Percentiles rank a stretch among this genome's conserved stretches.
These are phyloP conservation scores for Hemisphaericaspora subhashii DNA, from an alignment of 1,139 yeast species.

Conservation along the genomic window DNA sequence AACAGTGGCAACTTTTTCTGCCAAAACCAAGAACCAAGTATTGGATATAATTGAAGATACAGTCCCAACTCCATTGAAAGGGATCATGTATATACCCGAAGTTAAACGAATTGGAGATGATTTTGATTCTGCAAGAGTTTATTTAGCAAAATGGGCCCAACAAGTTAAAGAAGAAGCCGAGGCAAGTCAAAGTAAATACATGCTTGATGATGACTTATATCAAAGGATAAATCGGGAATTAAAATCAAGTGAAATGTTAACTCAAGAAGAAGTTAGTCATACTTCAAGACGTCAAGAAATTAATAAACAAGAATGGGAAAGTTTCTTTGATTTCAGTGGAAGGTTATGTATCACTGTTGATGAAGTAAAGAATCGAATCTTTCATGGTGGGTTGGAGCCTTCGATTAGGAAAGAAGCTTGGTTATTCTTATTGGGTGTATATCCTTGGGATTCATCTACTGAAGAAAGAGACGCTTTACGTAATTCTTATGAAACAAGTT, in stretches of 20 bases:
- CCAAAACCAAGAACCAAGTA: slow-evolving; percentile 61
- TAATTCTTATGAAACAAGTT: slow-evolving; percentile 61
- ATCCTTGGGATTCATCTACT: slow-evolving; percentile 81
- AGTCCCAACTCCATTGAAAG: slow-evolving; percentile 64
- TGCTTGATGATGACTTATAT: slow-evolving; percentile 61
- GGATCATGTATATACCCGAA: slow-evolving; percentile 72
- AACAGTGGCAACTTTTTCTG: slow-evolving; percentile 79
- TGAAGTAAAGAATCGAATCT: slow-evolving; percentile 79
- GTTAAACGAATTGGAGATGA: slow-evolving; percentile 82
- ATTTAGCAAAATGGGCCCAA: slow-evolving; percentile 95
- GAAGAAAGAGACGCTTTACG: slow-evolving; percentile 65
- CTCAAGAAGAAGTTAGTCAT: slow-evolving; percentile 57
- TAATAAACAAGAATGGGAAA: slow-evolving; percentile 75
- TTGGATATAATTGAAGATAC: slow-evolving; percentile 62
- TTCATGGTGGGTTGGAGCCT: slow-evolving; percentile 82
- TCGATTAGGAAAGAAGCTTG: slow-evolving; percentile 73
- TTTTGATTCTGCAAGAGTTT: slow-evolving; percentile 87
- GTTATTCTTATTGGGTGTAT: slow-evolving; percentile 80
- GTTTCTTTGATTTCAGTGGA: slow-evolving; percentile 80
- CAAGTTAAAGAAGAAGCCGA: slow-evolving; percentile 94
- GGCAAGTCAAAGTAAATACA: slow-evolving; percentile 58
- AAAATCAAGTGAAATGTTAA: slow-evolving; percentile 59
- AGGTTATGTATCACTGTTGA: slow-evolving; percentile 66
- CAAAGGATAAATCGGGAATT: slow-evolving; percentile 65
- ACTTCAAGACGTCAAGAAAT: slow-evolving; percentile 69